Base-by-base conservation (phyloP, 805 yeast species). In the Wickerhamomyces mucosus region DNA sequence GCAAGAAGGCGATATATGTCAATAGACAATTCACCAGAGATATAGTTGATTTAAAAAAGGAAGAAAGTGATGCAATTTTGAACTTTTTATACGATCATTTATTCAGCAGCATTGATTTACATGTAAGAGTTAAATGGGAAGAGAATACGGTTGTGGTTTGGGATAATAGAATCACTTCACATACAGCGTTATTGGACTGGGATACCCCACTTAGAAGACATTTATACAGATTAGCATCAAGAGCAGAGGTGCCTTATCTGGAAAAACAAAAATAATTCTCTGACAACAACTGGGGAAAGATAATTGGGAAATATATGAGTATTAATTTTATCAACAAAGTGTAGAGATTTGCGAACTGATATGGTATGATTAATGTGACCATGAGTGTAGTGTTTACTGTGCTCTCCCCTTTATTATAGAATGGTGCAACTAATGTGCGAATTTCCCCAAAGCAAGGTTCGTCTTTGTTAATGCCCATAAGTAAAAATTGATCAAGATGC, bases 101-200 rank as follows among this genome's bases (percentile, higher is more conserved):
- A 21, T 63, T 66, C 28, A 54, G 55, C 34, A 53, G 56, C 34
- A 46, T 65, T 26, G 79, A 74, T 45, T 63, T 74, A 40, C 78
- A 75, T 36, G 60, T 73, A 34, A 66, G 82, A 46, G 77, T 78
- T 28, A 62, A 49, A 33, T 78, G 82, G 81, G 72, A 69, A 48
- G 68, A 69, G 32, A 63, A 65, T 23, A 68, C 81, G 6, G 73
- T 77, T 36, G 80, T 72, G 23, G 53, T 75, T 18, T 78, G 84
- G 83, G 84, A 77, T 48, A 78, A 77, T 60, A 69, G 84, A 49
- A 58, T 72, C 41, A 64, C 71, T 14, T 56, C 64, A 19, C 84
- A 78, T 53, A 58, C 75, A n/a, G 79, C 82, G 16, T 60, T 72
- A 13, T 63, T 67, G 31, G 83, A 77, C 45, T 76, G 78, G 72